Percentiles rank a stretch among this genome's conserved stretches.
phyloP scores from a whole-genome alignment of 768 basidiomycete species.

The Artomyces pyxidatus region DNA sequence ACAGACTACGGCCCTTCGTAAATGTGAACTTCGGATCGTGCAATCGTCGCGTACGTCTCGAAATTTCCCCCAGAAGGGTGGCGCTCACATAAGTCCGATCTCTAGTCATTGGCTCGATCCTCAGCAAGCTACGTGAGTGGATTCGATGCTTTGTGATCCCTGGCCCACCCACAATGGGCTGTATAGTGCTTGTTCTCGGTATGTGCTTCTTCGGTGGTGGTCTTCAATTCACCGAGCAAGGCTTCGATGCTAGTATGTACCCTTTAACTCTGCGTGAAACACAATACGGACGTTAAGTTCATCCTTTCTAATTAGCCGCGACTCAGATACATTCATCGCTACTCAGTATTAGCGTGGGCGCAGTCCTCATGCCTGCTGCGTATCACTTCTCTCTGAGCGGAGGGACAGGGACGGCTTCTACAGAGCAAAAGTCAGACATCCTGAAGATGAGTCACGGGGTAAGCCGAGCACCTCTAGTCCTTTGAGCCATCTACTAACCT shows the following conservation, averaged over 20 bases:
- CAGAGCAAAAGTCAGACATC: constrained; percentile 38
- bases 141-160: constrained; percentile 2
- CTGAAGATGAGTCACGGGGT: constrained; percentile 75
- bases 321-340: constrained; percentile 70
- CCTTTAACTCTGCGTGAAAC: neutral
- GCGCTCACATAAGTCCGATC: no score
- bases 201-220: constrained; percentile 85
- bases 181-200: constrained; percentile 70
- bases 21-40: constrained; percentile 75
- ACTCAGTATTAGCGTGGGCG: constrained; percentile 69
- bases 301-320: no score
- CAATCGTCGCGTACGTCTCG: constrained; percentile 64
- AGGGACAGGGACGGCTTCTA: constrained; percentile 9
- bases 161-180: constrained; percentile 3
- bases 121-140: constrained; percentile 60
- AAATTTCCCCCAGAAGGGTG: no score
- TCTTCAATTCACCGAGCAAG: constrained; percentile 67
- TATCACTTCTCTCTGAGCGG: constrained; percentile 57
- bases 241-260: constrained; percentile 58
- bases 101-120: constrained; percentile 72
- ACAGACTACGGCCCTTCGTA: constrained; percentile 75
- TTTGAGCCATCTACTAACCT: neutral
- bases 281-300: no score
- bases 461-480: constrained; percentile 19
- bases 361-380: constrained; percentile 69